These are phyloP conservation scores for Erigeron canadensis DNA, from an alignment of 129 eudicot genomes.

Conservation along the genomic window DNA sequence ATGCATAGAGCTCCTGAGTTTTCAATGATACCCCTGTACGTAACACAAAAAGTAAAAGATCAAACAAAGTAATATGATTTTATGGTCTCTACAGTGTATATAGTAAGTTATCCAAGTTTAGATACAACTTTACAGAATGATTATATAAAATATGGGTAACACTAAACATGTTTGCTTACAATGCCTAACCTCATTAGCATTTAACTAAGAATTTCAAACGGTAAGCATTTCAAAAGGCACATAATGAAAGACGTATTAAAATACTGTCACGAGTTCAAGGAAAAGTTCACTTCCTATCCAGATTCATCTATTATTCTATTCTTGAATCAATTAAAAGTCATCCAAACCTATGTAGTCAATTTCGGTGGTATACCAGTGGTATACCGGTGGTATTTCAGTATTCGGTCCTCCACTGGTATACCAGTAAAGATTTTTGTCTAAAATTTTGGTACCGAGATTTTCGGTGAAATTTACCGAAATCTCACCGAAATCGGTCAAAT, in stretches of 20 bases:
- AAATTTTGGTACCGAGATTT: no score
- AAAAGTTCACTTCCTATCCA: neutral
- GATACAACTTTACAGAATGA: neutral
- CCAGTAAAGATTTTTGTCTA: no score
- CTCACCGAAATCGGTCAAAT: no score
- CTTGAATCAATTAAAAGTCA: neutral
- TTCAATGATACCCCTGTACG: conserved; percentile 84
- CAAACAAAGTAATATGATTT: conserved; percentile 4
- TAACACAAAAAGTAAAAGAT: conserved; percentile 20
- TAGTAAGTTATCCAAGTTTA: neutral
- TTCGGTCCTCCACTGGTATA: no score
- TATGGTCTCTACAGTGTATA: neutral
- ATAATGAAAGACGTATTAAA: neutral
- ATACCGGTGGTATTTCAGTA: no score
- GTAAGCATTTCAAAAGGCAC: neutral
- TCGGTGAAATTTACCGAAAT: no score
- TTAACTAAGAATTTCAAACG: no score
- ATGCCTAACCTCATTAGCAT: no score
- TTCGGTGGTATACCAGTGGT: no score
- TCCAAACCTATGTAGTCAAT: no score
- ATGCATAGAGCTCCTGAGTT: conserved; percentile 91
- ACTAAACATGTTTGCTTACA: neutral
- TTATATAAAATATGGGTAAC: neutral
- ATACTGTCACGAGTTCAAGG: neutral
- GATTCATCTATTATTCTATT: neutral